These are phyloP conservation scores for Xylaria cubensis DNA, from an alignment of 495 filamentous ascomycete genomes.

Conservation along the genomic window DNA sequence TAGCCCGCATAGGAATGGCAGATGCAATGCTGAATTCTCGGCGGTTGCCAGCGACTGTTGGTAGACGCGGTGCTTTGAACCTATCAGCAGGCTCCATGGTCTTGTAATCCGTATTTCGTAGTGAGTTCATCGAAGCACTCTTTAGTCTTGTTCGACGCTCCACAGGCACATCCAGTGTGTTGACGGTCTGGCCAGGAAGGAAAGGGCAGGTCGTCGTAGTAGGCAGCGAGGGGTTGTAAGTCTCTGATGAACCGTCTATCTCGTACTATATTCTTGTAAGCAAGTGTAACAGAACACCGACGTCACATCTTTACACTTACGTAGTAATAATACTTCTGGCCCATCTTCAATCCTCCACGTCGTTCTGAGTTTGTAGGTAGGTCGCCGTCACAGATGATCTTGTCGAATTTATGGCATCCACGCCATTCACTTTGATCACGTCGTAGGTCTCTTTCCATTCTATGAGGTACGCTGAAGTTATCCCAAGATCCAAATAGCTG, in stretches of 20 bases:
- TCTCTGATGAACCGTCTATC: conserved; percentile 75
- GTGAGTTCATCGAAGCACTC: conserved; percentile 58
- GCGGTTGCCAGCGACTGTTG: conserved; percentile 56
- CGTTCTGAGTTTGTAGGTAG: conserved; percentile 61
- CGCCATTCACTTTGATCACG: conserved; percentile 77
- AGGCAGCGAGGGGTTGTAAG: conserved; percentile 71
- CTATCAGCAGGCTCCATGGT: conserved; percentile 82
- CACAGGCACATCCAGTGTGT: conserved; percentile 79
- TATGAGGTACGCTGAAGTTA: conserved; percentile 79
- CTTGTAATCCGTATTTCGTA: conserved; percentile 60
- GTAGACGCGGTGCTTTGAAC: conserved; percentile 70
- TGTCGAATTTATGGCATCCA: conserved; percentile 82
- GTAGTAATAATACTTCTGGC: conserved; percentile 93
- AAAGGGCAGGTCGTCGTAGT: conserved; percentile 83
- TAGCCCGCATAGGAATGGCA: conserved; percentile 56
- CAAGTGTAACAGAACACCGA: conserved; percentile 1
- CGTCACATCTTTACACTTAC: conserved; percentile 57
- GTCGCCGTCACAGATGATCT: conserved; percentile 84
- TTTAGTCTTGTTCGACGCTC: conserved; percentile 62
- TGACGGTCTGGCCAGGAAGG: conserved; percentile 84
- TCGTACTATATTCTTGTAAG: conserved; percentile 67
- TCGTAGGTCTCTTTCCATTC: conserved; percentile 76
- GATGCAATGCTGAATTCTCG: conserved; percentile 59
- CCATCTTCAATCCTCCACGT: conserved; percentile 85
- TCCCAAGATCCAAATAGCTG: conserved; percentile 92